phyloP scores from a whole-genome alignment of 805 yeast species.

The Sungouiozyma ichnusensis region DNA sequence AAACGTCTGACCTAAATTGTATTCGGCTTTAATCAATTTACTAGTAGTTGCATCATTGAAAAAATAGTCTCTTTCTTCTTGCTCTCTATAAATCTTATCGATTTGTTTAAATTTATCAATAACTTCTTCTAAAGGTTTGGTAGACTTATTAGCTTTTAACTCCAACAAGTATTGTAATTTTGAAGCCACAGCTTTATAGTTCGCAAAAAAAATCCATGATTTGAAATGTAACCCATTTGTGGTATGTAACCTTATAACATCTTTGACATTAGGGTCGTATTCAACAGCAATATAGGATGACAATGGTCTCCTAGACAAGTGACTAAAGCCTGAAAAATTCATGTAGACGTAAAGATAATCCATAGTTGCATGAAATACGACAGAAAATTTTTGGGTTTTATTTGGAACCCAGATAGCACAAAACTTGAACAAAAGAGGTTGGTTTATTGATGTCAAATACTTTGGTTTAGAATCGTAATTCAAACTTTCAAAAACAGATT shows the following conservation, averaged over 20 bases:
- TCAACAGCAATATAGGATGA: constrained; percentile 46
- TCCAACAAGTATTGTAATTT: constrained; percentile 50
- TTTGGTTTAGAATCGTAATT: constrained; percentile 4
- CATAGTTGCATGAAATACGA: constrained; percentile 54
- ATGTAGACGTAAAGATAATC: constrained; percentile 50
- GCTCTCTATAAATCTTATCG: constrained; percentile 13
- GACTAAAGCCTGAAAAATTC: constrained; percentile 61
- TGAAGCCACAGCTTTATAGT: constrained; percentile 43
- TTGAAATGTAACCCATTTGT: constrained; percentile 31
- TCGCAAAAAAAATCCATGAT: constrained; percentile 42
- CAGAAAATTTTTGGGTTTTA: constrained; percentile 58
- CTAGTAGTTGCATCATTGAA: constrained; percentile 3
- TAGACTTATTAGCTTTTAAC: constrained; percentile 31
- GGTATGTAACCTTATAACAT: constrained; percentile 6
- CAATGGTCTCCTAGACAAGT: constrained; percentile 41
- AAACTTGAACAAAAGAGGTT: constrained; percentile 51
- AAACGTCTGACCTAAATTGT: constrained; percentile 7
- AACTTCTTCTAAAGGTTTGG: constrained; percentile 22
- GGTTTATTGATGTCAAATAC: constrained; percentile 32
- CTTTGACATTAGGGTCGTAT: constrained; percentile 3
- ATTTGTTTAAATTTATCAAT: constrained; percentile 16
- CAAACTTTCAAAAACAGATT: constrained; percentile 57
- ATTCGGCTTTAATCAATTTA: constrained; percentile 5
- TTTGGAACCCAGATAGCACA: constrained; percentile 62
- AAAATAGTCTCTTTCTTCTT: constrained; percentile 5